A percentile compares a stretch with the other conserved stretches of the same genome.
phyloP scores from a whole-genome alignment of 352 stramenopile genomes.

The Phytophthora sp. region DNA sequence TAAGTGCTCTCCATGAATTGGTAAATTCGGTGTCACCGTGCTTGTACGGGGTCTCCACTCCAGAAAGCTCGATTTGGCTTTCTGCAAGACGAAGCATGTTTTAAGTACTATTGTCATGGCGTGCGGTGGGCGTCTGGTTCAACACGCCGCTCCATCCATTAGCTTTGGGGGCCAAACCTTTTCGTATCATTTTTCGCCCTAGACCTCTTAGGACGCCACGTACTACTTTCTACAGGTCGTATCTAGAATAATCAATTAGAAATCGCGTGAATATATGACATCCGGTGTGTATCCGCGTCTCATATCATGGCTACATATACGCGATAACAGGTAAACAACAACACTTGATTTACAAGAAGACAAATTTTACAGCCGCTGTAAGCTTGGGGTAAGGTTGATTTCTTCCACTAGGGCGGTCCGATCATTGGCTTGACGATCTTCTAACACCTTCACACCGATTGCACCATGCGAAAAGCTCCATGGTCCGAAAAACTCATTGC shows the following conservation, averaged over 20 bases:
- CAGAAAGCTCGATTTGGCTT: conserved; percentile 7
- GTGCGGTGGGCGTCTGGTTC: conserved; percentile 23
- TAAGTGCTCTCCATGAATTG: background rate
- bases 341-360: conserved; percentile 38
- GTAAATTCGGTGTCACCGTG: background rate
- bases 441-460: conserved; percentile 15
- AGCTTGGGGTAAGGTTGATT: conserved; percentile 33
- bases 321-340: conserved; percentile 17
- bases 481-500: conserved; percentile 35
- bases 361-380: conserved; percentile 29
- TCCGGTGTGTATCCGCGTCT: conserved; percentile 8
- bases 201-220: background rate
- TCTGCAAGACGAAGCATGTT: conserved; percentile 29
- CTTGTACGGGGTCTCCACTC: conserved; percentile 7
- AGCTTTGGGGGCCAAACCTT: conserved; percentile 25
- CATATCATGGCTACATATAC: conserved; percentile 31
- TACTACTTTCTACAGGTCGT: conserved; percentile 19
- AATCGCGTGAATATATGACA: background rate
- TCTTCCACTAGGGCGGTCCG: conserved; percentile 25
- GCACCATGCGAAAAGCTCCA: conserved; percentile 31
- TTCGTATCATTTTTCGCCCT: conserved; percentile 32
- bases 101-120: conserved; percentile 22
- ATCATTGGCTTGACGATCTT: conserved; percentile 32
- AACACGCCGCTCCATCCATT: conserved; percentile 24
- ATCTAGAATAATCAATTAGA: background rate